These are phyloP conservation scores for Nakaseomyces sp. DNA, from an alignment of 1,139 yeast genomes.

Conservation along the genomic window DNA sequence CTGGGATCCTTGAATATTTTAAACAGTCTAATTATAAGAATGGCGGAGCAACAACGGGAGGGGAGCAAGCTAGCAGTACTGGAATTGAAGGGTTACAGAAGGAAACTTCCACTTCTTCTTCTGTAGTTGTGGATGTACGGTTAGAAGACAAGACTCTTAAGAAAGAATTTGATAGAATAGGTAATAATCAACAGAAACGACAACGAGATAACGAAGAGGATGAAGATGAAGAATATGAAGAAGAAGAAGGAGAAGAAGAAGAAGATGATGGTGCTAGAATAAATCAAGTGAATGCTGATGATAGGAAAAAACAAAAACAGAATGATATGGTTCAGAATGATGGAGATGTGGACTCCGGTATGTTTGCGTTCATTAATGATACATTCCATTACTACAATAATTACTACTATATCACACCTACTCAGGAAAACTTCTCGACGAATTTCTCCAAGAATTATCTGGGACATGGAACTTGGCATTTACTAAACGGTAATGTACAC, in stretches of 20 bases:
- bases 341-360: neutral
- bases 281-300: no score
- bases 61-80: neutral
- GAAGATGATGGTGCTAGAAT: neutral
- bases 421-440: slow-evolving; percentile 4
- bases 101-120: no score
- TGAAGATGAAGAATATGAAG: neutral
- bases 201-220: no score
- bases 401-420: slow-evolving; percentile 8
- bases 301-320: neutral
- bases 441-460: slow-evolving; percentile 14
- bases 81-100: no score
- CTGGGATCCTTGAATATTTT: neutral
- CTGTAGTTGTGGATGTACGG: neutral
- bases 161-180: no score
- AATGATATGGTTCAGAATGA: neutral
- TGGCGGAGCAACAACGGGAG: neutral
- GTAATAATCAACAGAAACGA: no score
- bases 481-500: slow-evolving; percentile 10
- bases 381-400: slow-evolving; percentile 24
- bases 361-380: slow-evolving; percentile 25
- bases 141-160: no score
- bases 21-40: neutral
- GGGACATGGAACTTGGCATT: slow-evolving; percentile 25
- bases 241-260: neutral